Evolutionary conservation across 2,329 filamentous ascomycete genomes (phyloP), one percentile per base, ranked within the genome.

Genomic region (Phoma sp.): DNA sequence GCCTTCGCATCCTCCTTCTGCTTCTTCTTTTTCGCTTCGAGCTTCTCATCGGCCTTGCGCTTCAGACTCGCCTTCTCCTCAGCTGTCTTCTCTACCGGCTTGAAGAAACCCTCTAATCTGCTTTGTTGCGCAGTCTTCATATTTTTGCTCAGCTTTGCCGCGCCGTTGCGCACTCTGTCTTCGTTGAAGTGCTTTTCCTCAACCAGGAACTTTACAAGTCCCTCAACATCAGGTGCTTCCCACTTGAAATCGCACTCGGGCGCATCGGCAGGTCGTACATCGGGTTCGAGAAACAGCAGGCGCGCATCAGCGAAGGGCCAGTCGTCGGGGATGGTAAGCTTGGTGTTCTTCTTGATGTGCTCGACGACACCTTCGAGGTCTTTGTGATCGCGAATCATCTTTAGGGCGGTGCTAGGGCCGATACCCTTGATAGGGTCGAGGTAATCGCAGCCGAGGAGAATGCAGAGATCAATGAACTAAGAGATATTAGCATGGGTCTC

Each of bases 151-250:
- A 99, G 78, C 50, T 91, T 86, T 2, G 87, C 84, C 0, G 90
- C 93, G 23, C 84, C 93, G 36, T 83, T 86, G 30, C 93, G 86
- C 7, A 99, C 95, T 15, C 95, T 85, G 71, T 99, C 95, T 74
- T 99, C 96, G 25, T 88, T 96, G 82, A 99, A 99, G 1, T 93
- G 95, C 79, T 99, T 99, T 71, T 98, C 95, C 5, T 86, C 86
- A 3, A 96, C 95, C 2, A 99, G 80, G 76, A 91, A 99, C 66
- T 95, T 85, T 59, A 99, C 85, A 0, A 99, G 84, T 0, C 92
- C 93, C 2, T 97, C 92, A 1, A 95, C 82, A 67, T 99, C 93
- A 3, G 95, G 95, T 55, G 88, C 88, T 37, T 97, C 92, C 95
- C 96, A 99, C 77, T 96, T 97, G 82, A 98, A 96, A 73, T 99